These are phyloP conservation scores for Erodium texanum DNA, from an alignment of 441 rosid species.

Conservation along the genomic window DNA sequence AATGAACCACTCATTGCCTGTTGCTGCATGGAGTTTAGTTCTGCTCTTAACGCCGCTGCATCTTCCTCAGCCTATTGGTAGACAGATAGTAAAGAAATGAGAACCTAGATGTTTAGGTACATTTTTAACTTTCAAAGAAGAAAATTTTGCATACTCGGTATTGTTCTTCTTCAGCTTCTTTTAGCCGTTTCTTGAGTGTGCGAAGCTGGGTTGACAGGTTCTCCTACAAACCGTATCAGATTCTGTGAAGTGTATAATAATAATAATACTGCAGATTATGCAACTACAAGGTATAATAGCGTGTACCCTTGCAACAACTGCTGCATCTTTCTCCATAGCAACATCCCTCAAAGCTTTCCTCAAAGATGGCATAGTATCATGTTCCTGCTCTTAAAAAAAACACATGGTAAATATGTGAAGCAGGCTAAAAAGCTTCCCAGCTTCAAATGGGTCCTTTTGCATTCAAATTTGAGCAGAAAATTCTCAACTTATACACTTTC, in stretches of 20 bases:
- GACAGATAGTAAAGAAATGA: conserved; percentile 10
- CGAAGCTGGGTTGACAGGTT: conserved; percentile 91
- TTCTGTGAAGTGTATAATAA: conserved; percentile 14
- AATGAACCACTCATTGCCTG: conserved; percentile 16
- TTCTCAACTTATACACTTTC: too few species aligned
- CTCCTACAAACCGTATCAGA: conserved; percentile 54
- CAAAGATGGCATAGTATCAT: conserved; percentile 75
- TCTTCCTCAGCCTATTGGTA: conserved; percentile 90
- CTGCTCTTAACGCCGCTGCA: conserved; percentile 32
- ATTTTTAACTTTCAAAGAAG: conserved; percentile 11
- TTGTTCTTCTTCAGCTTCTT: conserved; percentile 95
- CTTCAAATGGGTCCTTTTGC: neutral
- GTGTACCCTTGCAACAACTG: conserved; percentile 77
- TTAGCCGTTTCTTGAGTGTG: conserved; percentile 64
- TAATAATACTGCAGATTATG: too few species aligned
- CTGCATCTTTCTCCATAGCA: conserved; percentile 98
- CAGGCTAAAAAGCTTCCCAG: neutral
- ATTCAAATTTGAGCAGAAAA: too few species aligned
- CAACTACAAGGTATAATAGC: neutral
- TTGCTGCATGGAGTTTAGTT: conserved; percentile 20
- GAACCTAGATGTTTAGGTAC: conserved; percentile 4
- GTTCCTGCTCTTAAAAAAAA: conserved; percentile 47
- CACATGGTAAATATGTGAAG: neutral
- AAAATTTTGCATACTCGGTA: conserved; percentile 45
- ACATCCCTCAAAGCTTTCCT: conserved; percentile 88